These are phyloP conservation scores for Fraxinus anomala DNA, from an alignment of 257 asterid genomes.

Conservation along the genomic window DNA sequence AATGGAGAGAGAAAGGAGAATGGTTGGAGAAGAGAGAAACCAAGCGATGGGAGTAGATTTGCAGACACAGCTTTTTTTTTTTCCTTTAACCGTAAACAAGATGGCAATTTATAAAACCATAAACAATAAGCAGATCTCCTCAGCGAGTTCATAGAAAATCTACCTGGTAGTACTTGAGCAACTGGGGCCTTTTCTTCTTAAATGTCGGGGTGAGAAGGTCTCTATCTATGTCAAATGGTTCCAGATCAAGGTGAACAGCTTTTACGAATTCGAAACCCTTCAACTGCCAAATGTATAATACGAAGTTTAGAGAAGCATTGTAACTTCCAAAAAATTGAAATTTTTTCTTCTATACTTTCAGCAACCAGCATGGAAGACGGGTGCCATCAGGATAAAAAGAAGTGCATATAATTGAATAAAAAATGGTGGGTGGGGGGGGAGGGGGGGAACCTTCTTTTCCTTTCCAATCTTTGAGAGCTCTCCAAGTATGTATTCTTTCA, in stretches of 20 bases:
- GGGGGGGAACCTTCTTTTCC: slow-evolving; percentile 40
- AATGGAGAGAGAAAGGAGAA: no score
- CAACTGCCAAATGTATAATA: slow-evolving; percentile 33
- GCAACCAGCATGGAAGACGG: background rate
- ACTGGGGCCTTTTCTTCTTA: slow-evolving; percentile 51
- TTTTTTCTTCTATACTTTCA: background rate
- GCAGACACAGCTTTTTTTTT: background rate
- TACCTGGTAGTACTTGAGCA: slow-evolving; percentile 50
- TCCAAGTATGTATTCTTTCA: slow-evolving; percentile 39
- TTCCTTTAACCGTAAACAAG: no score
- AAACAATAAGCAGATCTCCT: no score
- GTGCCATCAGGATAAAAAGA: no score
- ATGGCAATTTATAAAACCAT: background rate
- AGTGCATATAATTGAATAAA: no score
- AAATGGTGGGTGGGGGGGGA: background rate
- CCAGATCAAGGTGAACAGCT: slow-evolving; percentile 50
- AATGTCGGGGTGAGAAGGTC: slow-evolving; percentile 55
- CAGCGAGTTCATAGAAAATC: background rate
- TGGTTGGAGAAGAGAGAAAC: background rate
- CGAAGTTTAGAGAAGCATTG: background rate
- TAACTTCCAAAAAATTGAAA: background rate
- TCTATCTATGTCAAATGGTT: slow-evolving; percentile 48
- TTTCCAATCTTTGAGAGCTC: slow-evolving; percentile 41
- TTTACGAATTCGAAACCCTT: slow-evolving; percentile 49
- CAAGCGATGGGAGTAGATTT: background rate